These are phyloP conservation scores for Diaporthe destruens DNA, from an alignment of 2,329 filamentous ascomycete species.

Conservation along the genomic window DNA sequence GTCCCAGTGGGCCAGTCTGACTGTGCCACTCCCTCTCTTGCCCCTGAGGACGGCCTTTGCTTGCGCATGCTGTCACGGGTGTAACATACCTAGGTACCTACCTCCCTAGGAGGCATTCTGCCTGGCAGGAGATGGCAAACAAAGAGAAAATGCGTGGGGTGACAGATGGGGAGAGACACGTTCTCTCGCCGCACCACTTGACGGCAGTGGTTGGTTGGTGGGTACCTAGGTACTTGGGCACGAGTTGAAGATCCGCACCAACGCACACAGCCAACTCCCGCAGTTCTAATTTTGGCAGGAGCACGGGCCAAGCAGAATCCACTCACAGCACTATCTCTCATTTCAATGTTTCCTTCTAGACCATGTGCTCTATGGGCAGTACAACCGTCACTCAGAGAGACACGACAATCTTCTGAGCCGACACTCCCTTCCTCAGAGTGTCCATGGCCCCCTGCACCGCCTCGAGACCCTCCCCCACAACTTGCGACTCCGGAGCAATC, in stretches of 20 bases:
- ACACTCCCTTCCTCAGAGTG: conserved; percentile 53
- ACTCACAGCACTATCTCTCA: too few relatives aligned
- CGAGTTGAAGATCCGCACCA: too few relatives aligned
- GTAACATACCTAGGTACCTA: not conserved
- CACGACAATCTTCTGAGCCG: conserved; percentile 58
- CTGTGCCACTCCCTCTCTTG: not conserved
- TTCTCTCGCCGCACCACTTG: too few relatives aligned
- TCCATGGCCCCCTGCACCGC: conserved; percentile 57
- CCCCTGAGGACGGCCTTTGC: conserved; percentile 15
- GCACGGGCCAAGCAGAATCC: not conserved
- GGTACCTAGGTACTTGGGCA: too few relatives aligned
- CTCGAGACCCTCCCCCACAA: conserved; percentile 57
- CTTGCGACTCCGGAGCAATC: conserved; percentile 53
- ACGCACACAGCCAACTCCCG: not conserved
- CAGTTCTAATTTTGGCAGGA: not conserved
- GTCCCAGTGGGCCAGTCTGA: not conserved
- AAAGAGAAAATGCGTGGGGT: not conserved
- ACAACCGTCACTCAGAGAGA: conserved; percentile 22
- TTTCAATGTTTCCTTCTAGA: too few relatives aligned
- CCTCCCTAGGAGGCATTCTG: not conserved
- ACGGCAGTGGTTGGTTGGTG: too few relatives aligned
- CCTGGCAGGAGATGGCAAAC: not conserved
- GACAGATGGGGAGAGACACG: not conserved
- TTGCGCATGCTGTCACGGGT: not conserved
- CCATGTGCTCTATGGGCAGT: not conserved